Base-by-base conservation (phyloP, 2,329 filamentous ascomycete genomes). In the Diaporthe citrichinensis region DNA sequence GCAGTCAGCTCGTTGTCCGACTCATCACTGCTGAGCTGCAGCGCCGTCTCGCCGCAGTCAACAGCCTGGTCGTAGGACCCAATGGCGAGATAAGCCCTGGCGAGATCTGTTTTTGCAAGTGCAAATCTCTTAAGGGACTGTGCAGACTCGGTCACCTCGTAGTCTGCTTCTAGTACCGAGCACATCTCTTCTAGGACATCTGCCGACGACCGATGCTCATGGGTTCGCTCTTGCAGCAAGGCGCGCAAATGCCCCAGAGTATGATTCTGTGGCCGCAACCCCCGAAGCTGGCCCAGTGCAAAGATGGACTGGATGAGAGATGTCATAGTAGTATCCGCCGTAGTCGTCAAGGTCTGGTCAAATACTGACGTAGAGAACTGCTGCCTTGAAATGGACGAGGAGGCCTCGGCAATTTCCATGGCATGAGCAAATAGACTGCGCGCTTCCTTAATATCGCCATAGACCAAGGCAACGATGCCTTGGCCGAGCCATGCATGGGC, bases 401-500 rank as follows among this genome's bases (percentile, higher is more conserved):
- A 94, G 0, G 95, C 93, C 76, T 95, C 94, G 0, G 95, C 92
- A 67, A 99, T 96, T 78, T 98, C 96, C 86, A 98, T 97, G 0
- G 97, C 96, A 82, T 99, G 97, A 1, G 94, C 96, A 81, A 98
- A 98, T 14, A 98, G 90, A 15, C 92, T 92, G 31, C 95, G 90
- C 1, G 96, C 96, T 69, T 77, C 76, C 76, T 90, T 92, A 0
- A 86, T 79, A 77, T 98, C 93, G 1, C 94, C 95, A 39, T 75
- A 74, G 68, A 91, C 90, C 23, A 96, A 88, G 5, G 97, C 95
- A 71, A 98, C 89, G 36, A 98, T 89, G 0, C 95, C 96, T 84
- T 98, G 96, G 1, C 97, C 97, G 10, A 98, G 87, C 97, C 97
- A 99, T 23, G 96, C 96, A 80, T 96, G 92, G 0, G 95, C 92